A percentile compares a stretch with the other conserved stretches of the same genome.
Evolutionary conservation across 768 basidiomycete genomes (phyloP).

Genomic region (Leucocoprinus leucothites): DNA sequence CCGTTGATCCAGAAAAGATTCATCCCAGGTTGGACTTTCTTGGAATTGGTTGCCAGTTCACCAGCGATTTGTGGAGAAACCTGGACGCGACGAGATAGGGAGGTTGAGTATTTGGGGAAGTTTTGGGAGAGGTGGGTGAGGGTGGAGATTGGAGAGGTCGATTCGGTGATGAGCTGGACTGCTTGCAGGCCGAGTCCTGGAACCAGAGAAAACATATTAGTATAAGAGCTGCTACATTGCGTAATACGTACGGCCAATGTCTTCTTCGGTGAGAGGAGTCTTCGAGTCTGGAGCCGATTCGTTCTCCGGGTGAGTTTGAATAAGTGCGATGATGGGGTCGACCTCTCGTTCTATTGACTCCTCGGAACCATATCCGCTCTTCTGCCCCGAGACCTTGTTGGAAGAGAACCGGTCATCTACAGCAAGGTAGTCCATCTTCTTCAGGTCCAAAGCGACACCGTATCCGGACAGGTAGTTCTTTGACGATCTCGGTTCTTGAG

Average conservation of each 20-base stretch:
- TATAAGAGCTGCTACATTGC: background rate
- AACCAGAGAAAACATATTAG: background rate
- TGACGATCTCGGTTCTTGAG: constrained; percentile 21
- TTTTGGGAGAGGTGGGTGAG: constrained; percentile 77
- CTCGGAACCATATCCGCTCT: constrained; percentile 21
- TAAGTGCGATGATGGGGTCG: constrained; percentile 37
- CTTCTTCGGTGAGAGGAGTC: constrained; percentile 46
- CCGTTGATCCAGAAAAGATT: constrained; percentile 85
- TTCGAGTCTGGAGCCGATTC: constrained; percentile 33
- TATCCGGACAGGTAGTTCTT: constrained; percentile 74
- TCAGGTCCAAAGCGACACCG: constrained; percentile 88
- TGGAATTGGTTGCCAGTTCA: constrained; percentile 58
- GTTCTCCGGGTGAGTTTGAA: constrained; percentile 39
- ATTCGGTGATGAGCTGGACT: constrained; percentile 68
- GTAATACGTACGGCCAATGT: constrained; percentile 46
- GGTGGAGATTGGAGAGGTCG: constrained; percentile 48
- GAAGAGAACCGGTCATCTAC: constrained; percentile 75
- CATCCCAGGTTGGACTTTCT: constrained; percentile 47
- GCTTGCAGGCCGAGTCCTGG: constrained; percentile 73
- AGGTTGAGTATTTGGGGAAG: constrained; percentile 82
- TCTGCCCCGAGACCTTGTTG: constrained; percentile 15
- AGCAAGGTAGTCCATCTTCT: constrained; percentile 96
- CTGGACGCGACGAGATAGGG: constrained; percentile 67
- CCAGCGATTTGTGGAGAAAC: constrained; percentile 45
- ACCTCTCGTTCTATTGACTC: constrained; percentile 18